Percentiles rank a stretch among this genome's conserved stretches.
Conservation (phyloP, 2,329 filamentous ascomycete genomes). For the Plectosphaerella cucumerina region DNA sequence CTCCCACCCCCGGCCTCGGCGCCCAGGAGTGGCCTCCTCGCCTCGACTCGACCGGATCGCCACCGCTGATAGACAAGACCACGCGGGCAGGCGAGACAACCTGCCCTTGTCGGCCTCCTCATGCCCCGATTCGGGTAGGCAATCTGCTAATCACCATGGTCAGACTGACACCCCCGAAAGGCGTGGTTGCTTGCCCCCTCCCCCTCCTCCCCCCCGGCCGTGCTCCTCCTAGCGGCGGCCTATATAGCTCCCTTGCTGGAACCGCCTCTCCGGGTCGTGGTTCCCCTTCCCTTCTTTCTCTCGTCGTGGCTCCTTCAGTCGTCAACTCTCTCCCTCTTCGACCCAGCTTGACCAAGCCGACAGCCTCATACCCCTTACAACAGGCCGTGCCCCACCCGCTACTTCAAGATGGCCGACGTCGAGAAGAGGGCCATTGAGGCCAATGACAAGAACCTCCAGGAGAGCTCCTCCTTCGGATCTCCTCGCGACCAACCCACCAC, state of each 20-base stretch:
- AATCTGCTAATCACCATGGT: not conserved
- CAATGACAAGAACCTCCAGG: conserved; percentile 10
- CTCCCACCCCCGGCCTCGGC: not conserved
- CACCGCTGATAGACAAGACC: conserved; percentile 4
- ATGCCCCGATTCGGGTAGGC: not conserved
- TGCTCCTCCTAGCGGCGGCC: not conserved
- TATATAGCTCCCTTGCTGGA: not conserved
- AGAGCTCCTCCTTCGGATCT: conserved; percentile 13
- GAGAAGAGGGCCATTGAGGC: conserved; percentile 10
- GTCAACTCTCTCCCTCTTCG: not conserved
- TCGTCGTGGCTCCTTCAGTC: not conserved
- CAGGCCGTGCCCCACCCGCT: not conserved
- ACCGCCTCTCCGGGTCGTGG: not conserved
- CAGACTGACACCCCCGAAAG: too few species aligned
- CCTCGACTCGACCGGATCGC: conserved; percentile 1
- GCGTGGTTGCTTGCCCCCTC: too few species aligned
- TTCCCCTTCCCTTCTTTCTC: not conserved
- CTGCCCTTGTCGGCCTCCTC: not conserved
- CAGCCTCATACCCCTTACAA: not conserved
- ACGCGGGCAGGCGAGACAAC: not conserved
- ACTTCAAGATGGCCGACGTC: not conserved
- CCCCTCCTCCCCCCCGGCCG: too few species aligned
- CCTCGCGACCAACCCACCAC: conserved; percentile 7
- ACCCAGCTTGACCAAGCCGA: not conserved
- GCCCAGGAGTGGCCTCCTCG: not conserved